These are phyloP conservation scores for Xerophyta viscosa DNA, from an alignment of 106 monocot genomes.

Conservation along the genomic window DNA sequence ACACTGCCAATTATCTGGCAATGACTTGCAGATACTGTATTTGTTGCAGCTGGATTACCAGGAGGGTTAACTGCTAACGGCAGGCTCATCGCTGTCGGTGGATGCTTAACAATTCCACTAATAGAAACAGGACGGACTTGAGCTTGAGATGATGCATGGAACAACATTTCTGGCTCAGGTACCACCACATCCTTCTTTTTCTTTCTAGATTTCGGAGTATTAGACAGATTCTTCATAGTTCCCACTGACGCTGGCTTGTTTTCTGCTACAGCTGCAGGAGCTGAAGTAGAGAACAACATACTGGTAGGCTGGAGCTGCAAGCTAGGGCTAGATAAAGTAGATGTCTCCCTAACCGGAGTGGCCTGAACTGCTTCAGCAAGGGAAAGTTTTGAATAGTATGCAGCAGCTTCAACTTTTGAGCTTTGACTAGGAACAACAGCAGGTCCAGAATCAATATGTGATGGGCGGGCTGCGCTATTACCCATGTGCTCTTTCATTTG, in stretches of 20 bases:
- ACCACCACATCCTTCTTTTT: conserved; percentile 38
- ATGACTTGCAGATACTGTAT: conserved; percentile 20
- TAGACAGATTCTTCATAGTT: conserved; percentile 20
- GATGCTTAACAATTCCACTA: conserved; percentile 10
- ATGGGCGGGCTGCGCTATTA: conserved; percentile 28
- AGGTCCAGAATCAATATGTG: conserved; percentile 40
- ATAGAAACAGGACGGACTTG: conserved; percentile 13
- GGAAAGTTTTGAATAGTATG: conserved; percentile 24
- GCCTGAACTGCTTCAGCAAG: conserved; percentile 36
- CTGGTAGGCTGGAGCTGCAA: conserved; percentile 29
- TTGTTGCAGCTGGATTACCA: conserved; percentile 15
- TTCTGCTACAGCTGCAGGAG: conserved; percentile 15
- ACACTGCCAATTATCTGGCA: conserved; percentile 27
- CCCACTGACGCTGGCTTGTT: conserved; percentile 13
- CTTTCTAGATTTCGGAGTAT: conserved; percentile 55
- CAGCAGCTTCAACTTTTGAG: conserved; percentile 19
- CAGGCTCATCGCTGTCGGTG: conserved; percentile 5
- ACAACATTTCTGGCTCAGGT: conserved; percentile 3
- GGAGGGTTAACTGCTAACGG: conserved; percentile 17
- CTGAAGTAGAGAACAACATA: conserved; percentile 23
- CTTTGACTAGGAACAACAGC: conserved; percentile 33
- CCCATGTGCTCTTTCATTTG: conserved; percentile 33
- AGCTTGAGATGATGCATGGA: conserved; percentile 41
- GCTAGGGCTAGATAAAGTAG: conserved; percentile 20
- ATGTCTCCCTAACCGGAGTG: conserved; percentile 30